Evolutionary conservation across 2,329 filamentous ascomycete genomes (phyloP), one percentile per base, ranked within the genome.

Genomic region (Dothiorella sarmentorum): DNA sequence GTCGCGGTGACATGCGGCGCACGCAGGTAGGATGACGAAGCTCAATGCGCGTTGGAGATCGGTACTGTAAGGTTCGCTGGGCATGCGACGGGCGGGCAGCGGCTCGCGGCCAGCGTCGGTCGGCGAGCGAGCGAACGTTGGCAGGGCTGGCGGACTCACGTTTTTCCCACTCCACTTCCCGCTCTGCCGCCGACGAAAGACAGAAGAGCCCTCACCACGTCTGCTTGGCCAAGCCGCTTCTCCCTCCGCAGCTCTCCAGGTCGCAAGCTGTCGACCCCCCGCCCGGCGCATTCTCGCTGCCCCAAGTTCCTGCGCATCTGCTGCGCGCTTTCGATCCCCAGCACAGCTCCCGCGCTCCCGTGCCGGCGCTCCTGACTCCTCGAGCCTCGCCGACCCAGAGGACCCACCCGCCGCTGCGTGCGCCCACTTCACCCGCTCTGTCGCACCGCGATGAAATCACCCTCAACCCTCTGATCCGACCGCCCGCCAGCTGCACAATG

Each of bases 401-500:
- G 57, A 59, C 57, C 57, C 57, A 59, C 57, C 45, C 57, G 37
- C 70, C 71, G 24, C n/a, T 60, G 60, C 52, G 47, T 43, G 45
- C 60, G 60, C 56, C 31, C 51, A 58, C 52, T 51, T 57, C 56
- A 58, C n/a, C 58, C 53, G 40, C 47, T 45, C 47, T 38, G 45
- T 38, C 47, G 53, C 49, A 59, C 61, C 35, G 43, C 58, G 29
- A 44, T 47, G 26, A 58, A 61, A 61, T 44, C 40, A 51, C 42
- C 53, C 29, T 27, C 62, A 45, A 26, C 31, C 61, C 57, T 56
- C 58, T 59, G 49, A 57, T 29, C 60, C 62, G 61, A 64, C 78
- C 78, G 76, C 78, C 78, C 78, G 76, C 78, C 75, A 72, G 68
- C 70, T 73, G 74, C 76, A 79, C 70, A 71, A 80, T 80, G 78